Conservation (phyloP, 805 yeast species). For the Kazachstania psychrophila region DNA sequence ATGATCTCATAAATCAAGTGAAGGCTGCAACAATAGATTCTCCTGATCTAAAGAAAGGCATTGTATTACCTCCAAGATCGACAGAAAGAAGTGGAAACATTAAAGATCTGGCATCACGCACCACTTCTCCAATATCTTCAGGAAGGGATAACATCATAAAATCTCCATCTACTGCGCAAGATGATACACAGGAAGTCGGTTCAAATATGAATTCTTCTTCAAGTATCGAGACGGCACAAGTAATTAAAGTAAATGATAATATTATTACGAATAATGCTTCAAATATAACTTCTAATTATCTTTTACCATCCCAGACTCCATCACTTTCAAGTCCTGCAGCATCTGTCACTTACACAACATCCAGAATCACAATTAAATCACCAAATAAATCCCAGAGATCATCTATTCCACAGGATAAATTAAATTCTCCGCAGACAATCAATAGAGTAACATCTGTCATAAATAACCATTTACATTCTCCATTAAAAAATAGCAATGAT, state of each 20-base stretch:
- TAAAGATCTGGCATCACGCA: constrained; percentile 9
- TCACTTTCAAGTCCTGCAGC: constrained; percentile 26
- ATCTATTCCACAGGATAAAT: constrained; percentile 9
- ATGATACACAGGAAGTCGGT: too few species aligned
- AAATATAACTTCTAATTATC: background rate
- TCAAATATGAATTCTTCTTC: too few species aligned
- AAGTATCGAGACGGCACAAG: constrained; percentile 1
- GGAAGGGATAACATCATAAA: too few species aligned
- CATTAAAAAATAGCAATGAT: constrained; percentile 14
- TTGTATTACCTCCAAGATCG: constrained; percentile 34
- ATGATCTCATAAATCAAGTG: constrained; percentile 6
- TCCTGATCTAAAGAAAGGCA: constrained; percentile 5
- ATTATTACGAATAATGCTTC: background rate
- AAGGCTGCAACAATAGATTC: background rate
- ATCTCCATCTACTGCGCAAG: too few species aligned
- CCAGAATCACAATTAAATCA: constrained; percentile 29
- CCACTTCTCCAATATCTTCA: background rate
- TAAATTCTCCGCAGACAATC: constrained; percentile 16
- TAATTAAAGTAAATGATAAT: background rate
- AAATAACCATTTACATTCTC: constrained; percentile 29
- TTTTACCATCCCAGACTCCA: background rate
- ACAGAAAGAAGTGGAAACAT: constrained; percentile 27
- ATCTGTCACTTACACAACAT: constrained; percentile 30
- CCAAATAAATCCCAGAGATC: constrained; percentile 15
- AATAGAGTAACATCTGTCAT: constrained; percentile 27